phyloP scores from a whole-genome alignment of 176 grass and related monocot genomes.

The Paspalum notatum region DNA sequence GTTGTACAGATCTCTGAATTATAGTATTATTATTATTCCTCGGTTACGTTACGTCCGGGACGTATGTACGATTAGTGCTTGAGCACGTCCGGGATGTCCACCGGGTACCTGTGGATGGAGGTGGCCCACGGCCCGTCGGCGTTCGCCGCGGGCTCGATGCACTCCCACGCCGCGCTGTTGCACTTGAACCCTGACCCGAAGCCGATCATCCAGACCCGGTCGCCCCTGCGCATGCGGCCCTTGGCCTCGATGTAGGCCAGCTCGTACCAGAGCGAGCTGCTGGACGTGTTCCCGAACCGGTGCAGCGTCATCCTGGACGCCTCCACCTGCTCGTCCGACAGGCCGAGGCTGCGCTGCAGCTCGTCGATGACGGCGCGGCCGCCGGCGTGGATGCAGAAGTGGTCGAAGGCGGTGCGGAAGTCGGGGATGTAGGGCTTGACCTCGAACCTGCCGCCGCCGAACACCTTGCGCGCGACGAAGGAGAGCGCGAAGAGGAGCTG shows the following conservation, averaged over 20 bases:
- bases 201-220: conserved; percentile 86
- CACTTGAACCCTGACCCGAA: conserved; percentile 96
- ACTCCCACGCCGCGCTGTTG: conserved; percentile 91
- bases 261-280: conserved; percentile 94
- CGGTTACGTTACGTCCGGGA: too few relatives aligned
- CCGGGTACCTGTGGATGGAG: conserved; percentile 58
- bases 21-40: too few relatives aligned
- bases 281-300: conserved; percentile 90
- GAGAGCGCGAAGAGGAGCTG: too few relatives aligned
- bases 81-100: conserved; percentile 60
- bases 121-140: conserved; percentile 55
- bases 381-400: conserved; percentile 92
- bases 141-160: conserved; percentile 40
- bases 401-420: conserved; percentile 80
- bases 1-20: too few relatives aligned
- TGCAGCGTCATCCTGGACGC: conserved; percentile 85
- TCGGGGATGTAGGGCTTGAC: conserved; percentile 75
- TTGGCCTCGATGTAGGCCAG: conserved; percentile 85
- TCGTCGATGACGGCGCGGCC: conserved; percentile 85
- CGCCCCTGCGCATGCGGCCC: conserved; percentile 59
- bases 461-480: too few relatives aligned
- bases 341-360: conserved; percentile 63
- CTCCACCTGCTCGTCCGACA: conserved; percentile 74
- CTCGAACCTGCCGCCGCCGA: too few relatives aligned
- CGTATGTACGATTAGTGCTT: too few relatives aligned